phyloP scores from a whole-genome alignment of 108 stramenopile genomes.

The Schizochytrium sp. region DNA sequence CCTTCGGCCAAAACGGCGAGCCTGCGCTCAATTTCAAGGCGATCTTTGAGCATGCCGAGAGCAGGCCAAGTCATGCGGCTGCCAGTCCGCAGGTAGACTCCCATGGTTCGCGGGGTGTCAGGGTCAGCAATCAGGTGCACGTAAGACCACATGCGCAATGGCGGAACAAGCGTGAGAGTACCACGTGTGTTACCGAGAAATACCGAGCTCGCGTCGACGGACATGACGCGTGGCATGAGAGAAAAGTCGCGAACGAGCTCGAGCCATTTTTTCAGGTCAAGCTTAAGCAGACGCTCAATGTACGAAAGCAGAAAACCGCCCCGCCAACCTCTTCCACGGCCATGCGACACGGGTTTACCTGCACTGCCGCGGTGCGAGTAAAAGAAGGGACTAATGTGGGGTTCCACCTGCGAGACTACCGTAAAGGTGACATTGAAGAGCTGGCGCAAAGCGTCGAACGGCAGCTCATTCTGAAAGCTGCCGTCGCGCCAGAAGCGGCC shows the following conservation, averaged over 20 bases:
- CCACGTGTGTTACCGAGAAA: neutral
- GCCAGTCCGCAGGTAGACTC: neutral
- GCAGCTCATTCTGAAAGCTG: neutral
- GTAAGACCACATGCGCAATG: neutral
- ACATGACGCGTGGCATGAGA: neutral
- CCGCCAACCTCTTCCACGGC: constrained; percentile 62
- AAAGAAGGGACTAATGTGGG: neutral
- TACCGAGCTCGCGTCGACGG: neutral
- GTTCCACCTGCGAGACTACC: neutral
- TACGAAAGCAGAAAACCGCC: constrained; percentile 65
- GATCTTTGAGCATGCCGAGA: neutral
- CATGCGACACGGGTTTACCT: constrained; percentile 55
- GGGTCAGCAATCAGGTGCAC: neutral
- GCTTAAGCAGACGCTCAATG: constrained; percentile 57
- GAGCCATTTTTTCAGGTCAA: constrained; percentile 59
- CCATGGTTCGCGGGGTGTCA: neutral
- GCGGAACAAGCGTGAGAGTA: neutral
- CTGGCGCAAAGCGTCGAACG: neutral
- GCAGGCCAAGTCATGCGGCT: neutral
- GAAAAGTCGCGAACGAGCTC: constrained; percentile 8
- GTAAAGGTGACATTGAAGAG: constrained; percentile 11
- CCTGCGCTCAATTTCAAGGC: neutral
- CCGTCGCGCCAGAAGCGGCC: constrained; percentile 17
- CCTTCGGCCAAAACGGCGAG: neutral
- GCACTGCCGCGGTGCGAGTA: constrained; percentile 69